Evolutionary conservation across 2,329 filamentous ascomycete genomes (phyloP).

Genomic region (Nannizzia gypsea): DNA sequence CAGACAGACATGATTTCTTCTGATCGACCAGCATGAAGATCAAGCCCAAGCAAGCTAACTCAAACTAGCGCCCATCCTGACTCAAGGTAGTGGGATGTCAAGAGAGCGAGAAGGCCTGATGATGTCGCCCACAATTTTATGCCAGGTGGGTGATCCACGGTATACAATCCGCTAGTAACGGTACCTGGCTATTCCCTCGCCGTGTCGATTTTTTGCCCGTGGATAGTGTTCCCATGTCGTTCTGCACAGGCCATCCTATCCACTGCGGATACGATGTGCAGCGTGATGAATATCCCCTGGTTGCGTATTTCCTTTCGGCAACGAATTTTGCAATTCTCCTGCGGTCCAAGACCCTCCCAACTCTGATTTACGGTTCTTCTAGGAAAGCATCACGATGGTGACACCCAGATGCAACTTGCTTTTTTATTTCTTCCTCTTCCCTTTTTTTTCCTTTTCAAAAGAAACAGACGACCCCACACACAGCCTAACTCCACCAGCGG

Average conservation of each 20-base stretch:
- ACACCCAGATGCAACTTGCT: conserved; percentile 4
- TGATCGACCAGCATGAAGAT: conserved; percentile 6
- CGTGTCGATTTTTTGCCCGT: neutral
- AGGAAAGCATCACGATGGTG: conserved; percentile 6
- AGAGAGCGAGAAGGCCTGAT: neutral
- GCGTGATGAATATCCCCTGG: conserved; percentile 6
- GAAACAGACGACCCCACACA: conserved; percentile 3
- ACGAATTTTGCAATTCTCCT: conserved; percentile 5
- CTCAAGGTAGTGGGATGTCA: neutral
- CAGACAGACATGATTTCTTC: neutral
- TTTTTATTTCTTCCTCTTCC: neutral
- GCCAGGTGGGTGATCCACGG: conserved; percentile 2
- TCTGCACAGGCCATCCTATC: conserved; percentile 12
- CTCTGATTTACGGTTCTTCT: conserved; percentile 8
- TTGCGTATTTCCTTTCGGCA: conserved; percentile 2
- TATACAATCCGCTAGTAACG: conserved; percentile 3
- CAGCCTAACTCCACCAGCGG: conserved; percentile 1
- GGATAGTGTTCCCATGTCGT: conserved; percentile 3
- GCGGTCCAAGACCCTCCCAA: conserved; percentile 6
- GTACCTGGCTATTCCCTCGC: conserved; percentile 2
- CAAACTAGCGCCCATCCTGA: neutral
- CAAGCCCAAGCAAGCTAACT: conserved; percentile 1
- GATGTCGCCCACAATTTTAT: neutral
- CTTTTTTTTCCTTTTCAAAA: neutral
- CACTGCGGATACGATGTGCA: conserved; percentile 12